phyloP scores from a whole-genome alignment of 2,329 filamentous ascomycete genomes.

The Aspergillus sp. region DNA sequence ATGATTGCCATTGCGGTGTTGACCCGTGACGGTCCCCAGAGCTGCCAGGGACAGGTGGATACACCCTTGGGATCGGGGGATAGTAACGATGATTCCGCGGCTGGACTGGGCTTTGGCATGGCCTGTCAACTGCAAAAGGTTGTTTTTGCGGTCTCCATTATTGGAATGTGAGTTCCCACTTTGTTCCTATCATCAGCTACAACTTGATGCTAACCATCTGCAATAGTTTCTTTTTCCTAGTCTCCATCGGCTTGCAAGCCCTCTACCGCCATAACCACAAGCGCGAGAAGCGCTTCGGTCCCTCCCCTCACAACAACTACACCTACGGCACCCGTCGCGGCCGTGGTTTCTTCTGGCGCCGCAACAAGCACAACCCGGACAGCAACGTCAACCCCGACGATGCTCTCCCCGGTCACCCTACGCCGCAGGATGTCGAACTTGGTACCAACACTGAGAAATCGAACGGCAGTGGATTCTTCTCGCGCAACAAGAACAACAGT shows the following conservation, averaged over 20 bases:
- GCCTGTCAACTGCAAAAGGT: slow-evolving; percentile 73
- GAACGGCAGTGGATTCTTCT: slow-evolving; percentile 18
- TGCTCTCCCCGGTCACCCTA: slow-evolving; percentile 33
- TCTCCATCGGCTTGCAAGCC: slow-evolving; percentile 64
- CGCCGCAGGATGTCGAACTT: slow-evolving; percentile 33
- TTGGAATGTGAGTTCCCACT: slow-evolving; percentile 56
- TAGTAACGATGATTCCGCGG: slow-evolving; percentile 43
- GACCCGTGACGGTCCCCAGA: slow-evolving; percentile 61
- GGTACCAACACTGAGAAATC: slow-evolving; percentile 9
- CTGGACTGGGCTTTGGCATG: slow-evolving; percentile 45
- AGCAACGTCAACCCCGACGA: slow-evolving; percentile 21
- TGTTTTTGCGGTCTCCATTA: slow-evolving; percentile 68
- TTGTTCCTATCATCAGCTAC: neutral
- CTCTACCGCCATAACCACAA: slow-evolving; percentile 63
- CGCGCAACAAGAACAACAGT: slow-evolving; percentile 16
- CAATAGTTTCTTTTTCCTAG: slow-evolving; percentile 64
- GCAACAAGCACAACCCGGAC: slow-evolving; percentile 40
- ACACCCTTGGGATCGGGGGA: slow-evolving; percentile 64
- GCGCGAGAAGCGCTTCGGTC: slow-evolving; percentile 66
- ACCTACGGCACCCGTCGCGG: slow-evolving; percentile 49
- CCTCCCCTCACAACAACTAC: slow-evolving; percentile 60
- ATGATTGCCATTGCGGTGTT: slow-evolving; percentile 78
- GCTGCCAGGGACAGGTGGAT: slow-evolving; percentile 58
- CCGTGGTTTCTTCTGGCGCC: slow-evolving; percentile 27
- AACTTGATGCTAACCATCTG: slow-evolving; percentile 3